Evolutionary conservation across 1,284 basidiomycete species (phyloP).

Genomic region (Pyrrhoderma noxium): DNA sequence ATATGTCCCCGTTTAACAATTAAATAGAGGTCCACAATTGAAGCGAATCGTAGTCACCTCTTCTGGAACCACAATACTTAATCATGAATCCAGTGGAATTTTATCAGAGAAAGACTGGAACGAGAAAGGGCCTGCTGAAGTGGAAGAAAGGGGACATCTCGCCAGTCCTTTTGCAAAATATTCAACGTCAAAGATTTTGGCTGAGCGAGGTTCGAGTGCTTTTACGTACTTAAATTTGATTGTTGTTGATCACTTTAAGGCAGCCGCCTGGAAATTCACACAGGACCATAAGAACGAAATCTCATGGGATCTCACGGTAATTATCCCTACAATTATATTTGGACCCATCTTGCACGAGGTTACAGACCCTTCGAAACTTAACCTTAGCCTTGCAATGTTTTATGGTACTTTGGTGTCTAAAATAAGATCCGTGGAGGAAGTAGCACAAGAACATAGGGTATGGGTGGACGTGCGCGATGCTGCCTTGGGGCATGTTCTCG

Average conservation of each 20-base stretch:
- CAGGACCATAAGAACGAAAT: slow-evolving; percentile 17
- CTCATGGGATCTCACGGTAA: slow-evolving; percentile 17
- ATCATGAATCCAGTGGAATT: not conserved
- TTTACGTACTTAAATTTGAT: not conserved
- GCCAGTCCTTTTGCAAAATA: slow-evolving; percentile 12
- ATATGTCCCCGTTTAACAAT: not conserved
- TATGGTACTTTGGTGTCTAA: slow-evolving; percentile 9
- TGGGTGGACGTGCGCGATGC: slow-evolving; percentile 41
- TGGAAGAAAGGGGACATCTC: slow-evolving; percentile 9
- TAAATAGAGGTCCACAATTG: slow-evolving; percentile 11
- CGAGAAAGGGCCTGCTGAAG: slow-evolving; percentile 8
- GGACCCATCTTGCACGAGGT: slow-evolving; percentile 16
- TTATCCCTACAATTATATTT: slow-evolving; percentile 17
- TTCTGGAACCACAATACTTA: slow-evolving; percentile 11
- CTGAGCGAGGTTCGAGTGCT: slow-evolving; percentile 14
- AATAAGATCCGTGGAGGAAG: slow-evolving; percentile 19
- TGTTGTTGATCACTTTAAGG: not conserved
- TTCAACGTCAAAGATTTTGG: slow-evolving; percentile 15
- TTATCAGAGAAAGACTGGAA: slow-evolving; percentile 16
- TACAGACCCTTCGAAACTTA: slow-evolving; percentile 6
- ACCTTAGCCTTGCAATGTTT: slow-evolving; percentile 9
- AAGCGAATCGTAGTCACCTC: slow-evolving; percentile 12
- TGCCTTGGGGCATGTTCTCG: slow-evolving; percentile 38
- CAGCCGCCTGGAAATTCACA: slow-evolving; percentile 22
- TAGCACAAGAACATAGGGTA: slow-evolving; percentile 25